These are phyloP conservation scores for Rhodotorula graminis DNA, from an alignment of 768 basidiomycete genomes.

Conservation along the genomic window DNA sequence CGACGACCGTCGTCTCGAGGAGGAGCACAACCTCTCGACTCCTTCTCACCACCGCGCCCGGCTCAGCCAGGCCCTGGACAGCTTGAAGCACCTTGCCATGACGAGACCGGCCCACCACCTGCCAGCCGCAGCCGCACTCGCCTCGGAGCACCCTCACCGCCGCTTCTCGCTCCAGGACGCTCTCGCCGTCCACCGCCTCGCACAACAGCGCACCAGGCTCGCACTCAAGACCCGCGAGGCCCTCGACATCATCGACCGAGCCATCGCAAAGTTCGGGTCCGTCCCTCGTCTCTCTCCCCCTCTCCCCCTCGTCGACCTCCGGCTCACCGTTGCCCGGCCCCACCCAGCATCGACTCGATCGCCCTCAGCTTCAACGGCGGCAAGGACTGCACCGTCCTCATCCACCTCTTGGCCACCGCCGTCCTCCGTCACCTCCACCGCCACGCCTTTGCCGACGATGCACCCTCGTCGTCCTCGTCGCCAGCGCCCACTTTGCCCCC, in stretches of 20 bases:
- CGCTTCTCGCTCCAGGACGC: constrained; percentile 33
- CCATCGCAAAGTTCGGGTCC: constrained; percentile 74
- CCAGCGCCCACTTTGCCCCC: constrained; percentile 38
- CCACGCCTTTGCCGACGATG: constrained; percentile 22
- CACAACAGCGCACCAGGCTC: neutral
- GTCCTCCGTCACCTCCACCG: constrained; percentile 51
- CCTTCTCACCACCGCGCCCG: no score
- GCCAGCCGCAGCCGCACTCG: neutral
- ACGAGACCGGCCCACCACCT: neutral
- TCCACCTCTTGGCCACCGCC: constrained; percentile 78
- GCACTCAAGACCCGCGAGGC: constrained; percentile 62
- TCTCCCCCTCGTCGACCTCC: no score
- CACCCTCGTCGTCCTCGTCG: constrained; percentile 51
- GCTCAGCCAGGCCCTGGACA: no score
- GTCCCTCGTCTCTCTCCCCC: constrained; percentile 46
- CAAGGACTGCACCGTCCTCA: constrained; percentile 95
- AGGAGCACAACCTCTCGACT: no score
- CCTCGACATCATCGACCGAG: constrained; percentile 70
- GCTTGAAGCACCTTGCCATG: no score
- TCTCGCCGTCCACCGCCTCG: constrained; percentile 24
- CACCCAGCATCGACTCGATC: constrained; percentile 44
- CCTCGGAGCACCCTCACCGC: neutral
- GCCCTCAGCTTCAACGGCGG: constrained; percentile 97
- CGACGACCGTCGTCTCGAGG: no score
- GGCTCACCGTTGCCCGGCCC: neutral